A percentile compares a stretch with the other conserved stretches of the same genome.
These are phyloP conservation scores for Litsea cubeba DNA, from an alignment of 164 flowering plant species.

Conservation along the genomic window DNA sequence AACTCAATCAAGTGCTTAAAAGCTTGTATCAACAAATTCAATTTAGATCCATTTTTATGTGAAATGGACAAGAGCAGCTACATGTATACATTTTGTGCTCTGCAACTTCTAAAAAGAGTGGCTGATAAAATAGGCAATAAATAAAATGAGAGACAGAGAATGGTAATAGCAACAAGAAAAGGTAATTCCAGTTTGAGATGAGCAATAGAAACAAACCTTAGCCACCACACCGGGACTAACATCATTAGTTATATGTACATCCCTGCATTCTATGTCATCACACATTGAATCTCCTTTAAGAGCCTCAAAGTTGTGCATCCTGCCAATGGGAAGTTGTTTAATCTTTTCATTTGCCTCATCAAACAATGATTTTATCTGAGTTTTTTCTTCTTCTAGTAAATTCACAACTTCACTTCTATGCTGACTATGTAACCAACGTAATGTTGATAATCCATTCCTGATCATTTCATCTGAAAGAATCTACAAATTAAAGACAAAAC, in stretches of 20 bases:
- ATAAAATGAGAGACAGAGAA: not conserved
- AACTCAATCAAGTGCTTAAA: too few species aligned
- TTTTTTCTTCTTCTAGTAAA: conserved; percentile 53
- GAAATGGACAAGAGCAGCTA: too few species aligned
- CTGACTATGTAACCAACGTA: conserved; percentile 47
- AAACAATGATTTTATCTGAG: conserved; percentile 32
- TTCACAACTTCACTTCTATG: conserved; percentile 35
- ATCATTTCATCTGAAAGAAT: conserved; percentile 30
- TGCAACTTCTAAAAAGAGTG: not conserved
- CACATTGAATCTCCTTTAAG: conserved; percentile 23
- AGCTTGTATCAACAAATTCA: too few species aligned
- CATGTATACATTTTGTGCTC: too few species aligned
- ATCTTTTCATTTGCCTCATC: conserved; percentile 39
- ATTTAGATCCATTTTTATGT: too few species aligned
- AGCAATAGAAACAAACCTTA: conserved; percentile 34
- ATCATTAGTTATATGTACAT: conserved; percentile 54
- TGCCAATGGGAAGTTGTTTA: conserved; percentile 20
- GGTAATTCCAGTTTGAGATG: not conserved
- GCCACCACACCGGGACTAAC: conserved; percentile 17
- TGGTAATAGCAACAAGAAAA: not conserved
- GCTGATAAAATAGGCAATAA: not conserved
- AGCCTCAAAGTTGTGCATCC: conserved; percentile 18
- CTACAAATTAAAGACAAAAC: conserved; percentile 36
- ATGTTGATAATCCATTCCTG: conserved; percentile 34
- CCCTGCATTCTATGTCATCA: conserved; percentile 53